Evolutionary conservation across 768 basidiomycete species (phyloP).

Genomic region (Boletus bicolor): DNA sequence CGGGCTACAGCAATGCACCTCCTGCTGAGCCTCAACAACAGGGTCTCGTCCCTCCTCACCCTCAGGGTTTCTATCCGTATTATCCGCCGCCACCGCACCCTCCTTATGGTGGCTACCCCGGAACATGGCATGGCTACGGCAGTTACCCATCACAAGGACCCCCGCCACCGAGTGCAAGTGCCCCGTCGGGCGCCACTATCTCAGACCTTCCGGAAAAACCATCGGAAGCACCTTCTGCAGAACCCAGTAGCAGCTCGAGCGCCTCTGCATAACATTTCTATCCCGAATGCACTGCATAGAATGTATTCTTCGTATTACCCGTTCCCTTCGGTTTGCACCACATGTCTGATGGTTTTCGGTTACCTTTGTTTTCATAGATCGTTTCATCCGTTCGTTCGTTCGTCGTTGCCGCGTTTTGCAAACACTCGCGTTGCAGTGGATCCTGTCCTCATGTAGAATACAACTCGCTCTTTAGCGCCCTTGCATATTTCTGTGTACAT

Average conservation of each 20-base stretch:
- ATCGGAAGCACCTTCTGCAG: slow-evolving; percentile 20
- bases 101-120: slow-evolving; percentile 30
- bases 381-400: slow-evolving; percentile 8
- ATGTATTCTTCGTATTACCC: slow-evolving; percentile 24
- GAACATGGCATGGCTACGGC: slow-evolving; percentile 28
- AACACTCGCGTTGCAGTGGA: slow-evolving; percentile 12
- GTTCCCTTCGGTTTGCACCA: slow-evolving; percentile 10
- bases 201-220: slow-evolving; percentile 27
- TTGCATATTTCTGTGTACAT: slow-evolving; percentile 31
- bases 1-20: slow-evolving; percentile 19
- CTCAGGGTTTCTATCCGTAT: slow-evolving; percentile 31
- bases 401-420: not conserved
- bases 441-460: slow-evolving; percentile 25
- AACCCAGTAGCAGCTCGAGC: slow-evolving; percentile 15
- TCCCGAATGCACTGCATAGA: slow-evolving; percentile 17
- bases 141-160: slow-evolving; percentile 30
- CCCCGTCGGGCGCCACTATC: slow-evolving; percentile 13
- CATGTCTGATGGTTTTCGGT: slow-evolving; percentile 11
- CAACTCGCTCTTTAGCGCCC: slow-evolving; percentile 8
- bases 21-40: slow-evolving; percentile 29
- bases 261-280: slow-evolving; percentile 20
- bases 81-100: slow-evolving; percentile 29
- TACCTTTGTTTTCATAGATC: slow-evolving; percentile 29
- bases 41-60: slow-evolving; percentile 14
- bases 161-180: slow-evolving; percentile 16